Evolutionary conservation across 495 filamentous ascomycete species (phyloP).

Genomic region (Glonium stellatum): DNA sequence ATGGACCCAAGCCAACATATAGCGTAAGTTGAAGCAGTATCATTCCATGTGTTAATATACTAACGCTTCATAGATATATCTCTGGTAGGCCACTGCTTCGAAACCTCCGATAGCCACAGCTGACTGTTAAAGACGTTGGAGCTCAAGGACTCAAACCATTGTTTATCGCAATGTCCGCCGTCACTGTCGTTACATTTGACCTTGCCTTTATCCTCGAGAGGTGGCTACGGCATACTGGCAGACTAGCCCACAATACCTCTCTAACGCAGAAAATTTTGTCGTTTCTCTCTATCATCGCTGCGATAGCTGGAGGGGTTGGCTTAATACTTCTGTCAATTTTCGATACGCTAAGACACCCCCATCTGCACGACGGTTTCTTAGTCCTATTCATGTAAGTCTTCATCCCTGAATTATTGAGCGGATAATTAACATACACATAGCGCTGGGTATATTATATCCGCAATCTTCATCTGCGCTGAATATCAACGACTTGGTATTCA

Average conservation of each 20-base stretch:
- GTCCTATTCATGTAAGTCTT: conserved; percentile 67
- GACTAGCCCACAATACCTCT: conserved; percentile 63
- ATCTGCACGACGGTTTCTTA: conserved; percentile 69
- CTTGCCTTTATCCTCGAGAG: conserved; percentile 73
- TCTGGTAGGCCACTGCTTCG: conserved; percentile 9
- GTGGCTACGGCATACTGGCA: conserved; percentile 70
- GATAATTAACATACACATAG: conserved; percentile 17
- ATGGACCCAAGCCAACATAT: conserved; percentile 62
- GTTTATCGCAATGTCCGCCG: conserved; percentile 71
- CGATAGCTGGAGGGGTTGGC: conserved; percentile 66
- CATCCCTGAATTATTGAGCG: neutral
- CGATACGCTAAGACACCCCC: conserved; percentile 62
- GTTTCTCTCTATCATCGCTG: conserved; percentile 61
- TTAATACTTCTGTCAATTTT: conserved; percentile 79
- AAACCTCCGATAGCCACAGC: neutral
- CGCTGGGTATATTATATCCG: conserved; percentile 66
- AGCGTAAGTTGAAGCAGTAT: conserved; percentile 51
- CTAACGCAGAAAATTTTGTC: conserved; percentile 62
- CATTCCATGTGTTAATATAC: neutral
- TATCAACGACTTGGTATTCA: conserved; percentile 76
- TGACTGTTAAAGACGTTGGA: conserved; percentile 55
- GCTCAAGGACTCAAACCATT: conserved; percentile 69
- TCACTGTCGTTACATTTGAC: conserved; percentile 81
- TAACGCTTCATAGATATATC: neutral
- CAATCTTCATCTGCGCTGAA: conserved; percentile 79